Evolutionary conservation across 495 filamentous ascomycete genomes (phyloP).

Genomic region (Aspergillus saccharolyticus): DNA sequence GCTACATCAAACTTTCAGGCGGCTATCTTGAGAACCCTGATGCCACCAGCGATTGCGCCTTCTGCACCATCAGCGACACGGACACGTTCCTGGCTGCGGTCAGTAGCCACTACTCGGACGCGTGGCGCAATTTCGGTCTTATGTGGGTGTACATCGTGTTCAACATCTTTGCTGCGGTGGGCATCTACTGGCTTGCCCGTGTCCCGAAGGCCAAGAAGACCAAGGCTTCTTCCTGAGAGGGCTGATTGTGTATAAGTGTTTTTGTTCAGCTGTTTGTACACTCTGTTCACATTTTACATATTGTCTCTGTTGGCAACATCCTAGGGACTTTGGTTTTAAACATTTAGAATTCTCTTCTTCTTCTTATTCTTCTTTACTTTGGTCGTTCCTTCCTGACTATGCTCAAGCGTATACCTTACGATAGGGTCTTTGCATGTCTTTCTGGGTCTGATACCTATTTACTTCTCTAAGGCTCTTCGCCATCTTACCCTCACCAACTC

Average conservation of each 20-base stretch:
- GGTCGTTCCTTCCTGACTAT: neutral
- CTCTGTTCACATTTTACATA: conserved; percentile 5
- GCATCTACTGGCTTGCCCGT: conserved; percentile 73
- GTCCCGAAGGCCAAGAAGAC: conserved; percentile 59
- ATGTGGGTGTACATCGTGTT: conserved; percentile 64
- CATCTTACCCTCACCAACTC: no score
- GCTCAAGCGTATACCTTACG: neutral
- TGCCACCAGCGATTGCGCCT: conserved; percentile 52
- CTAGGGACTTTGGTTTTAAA: neutral
- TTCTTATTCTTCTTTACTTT: neutral
- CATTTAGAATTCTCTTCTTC: neutral
- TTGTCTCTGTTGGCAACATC: neutral
- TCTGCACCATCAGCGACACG: conserved; percentile 56
- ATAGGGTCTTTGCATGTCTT: neutral
- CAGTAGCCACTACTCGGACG: conserved; percentile 48
- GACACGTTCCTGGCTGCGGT: conserved; percentile 56
- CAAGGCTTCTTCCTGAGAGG: conserved; percentile 22
- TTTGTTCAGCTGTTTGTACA: neutral
- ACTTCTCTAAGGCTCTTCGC: no score
- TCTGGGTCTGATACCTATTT: no score
- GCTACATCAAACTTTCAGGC: conserved; percentile 43
- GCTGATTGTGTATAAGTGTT: neutral
- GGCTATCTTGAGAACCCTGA: conserved; percentile 52
- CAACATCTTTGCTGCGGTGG: conserved; percentile 64
- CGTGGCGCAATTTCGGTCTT: conserved; percentile 70